Evolutionary conservation across 2,329 filamentous ascomycete genomes (phyloP), one percentile per base, ranked within the genome.

Genomic region (Alternaria rosae): DNA sequence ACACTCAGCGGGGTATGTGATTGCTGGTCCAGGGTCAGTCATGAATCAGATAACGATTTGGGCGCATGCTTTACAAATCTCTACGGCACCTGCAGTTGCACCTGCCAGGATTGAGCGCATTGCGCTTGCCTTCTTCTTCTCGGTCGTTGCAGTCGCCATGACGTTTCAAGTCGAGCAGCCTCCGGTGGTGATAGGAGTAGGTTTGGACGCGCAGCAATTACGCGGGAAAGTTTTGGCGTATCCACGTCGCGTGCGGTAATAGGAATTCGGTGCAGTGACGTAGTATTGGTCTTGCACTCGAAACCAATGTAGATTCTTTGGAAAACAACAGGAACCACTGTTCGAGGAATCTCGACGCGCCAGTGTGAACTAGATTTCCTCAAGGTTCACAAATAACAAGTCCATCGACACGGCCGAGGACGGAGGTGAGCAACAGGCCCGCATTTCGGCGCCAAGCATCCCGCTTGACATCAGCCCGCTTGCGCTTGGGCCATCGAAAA

Each of bases 1-100:
- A 93, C 91, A 97, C 81, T 97, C 94, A 74, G 93, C 93, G 59
- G 94, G 94, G 80, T 97, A 97, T 67, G 94, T 97, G 72, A 97
- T 96, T 65, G 93, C 88, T 90, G 35, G 6, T 41, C n/a, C 51
- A 50, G 25, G 42, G 65, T 79, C 57, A 78, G 75, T 53, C 25
- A 30, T 17, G n/a, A 43, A 8, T 30, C 30, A 23, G 38, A 7
- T n/a, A 9, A 23, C 17, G 35, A 15, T 6, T 17, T 8, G n/a
- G 17, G 44, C 38, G 26, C 35, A 21, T 28, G 48, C 71, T 82
- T 71, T 84, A 94, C 92, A 89, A 79, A 98, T 98, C 82, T 99
- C 94, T 69, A 98, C 87, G 57, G 94, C 95, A 74, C 95, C 95
- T 57, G 94, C 95, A n/a, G 91, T 92, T 59, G 93, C 92, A 66